phyloP scores from a whole-genome alignment of 2,329 filamentous ascomycete species.

The Fusarium haematococcum region DNA sequence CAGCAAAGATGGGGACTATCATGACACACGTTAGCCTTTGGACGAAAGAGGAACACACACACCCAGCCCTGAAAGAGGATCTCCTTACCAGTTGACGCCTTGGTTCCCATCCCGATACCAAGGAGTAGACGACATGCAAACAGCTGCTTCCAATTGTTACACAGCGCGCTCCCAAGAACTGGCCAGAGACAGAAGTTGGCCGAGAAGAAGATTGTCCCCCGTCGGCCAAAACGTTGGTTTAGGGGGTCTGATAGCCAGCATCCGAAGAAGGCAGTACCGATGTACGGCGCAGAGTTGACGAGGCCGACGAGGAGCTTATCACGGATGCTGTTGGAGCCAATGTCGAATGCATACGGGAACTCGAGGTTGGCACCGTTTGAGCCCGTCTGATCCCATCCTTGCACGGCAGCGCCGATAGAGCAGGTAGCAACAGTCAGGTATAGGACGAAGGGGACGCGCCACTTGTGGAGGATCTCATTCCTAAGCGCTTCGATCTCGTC shows the following conservation, averaged over 20 bases:
- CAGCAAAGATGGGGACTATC: constrained; percentile 79
- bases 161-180: constrained; percentile 77
- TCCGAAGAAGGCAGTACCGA: constrained; percentile 62
- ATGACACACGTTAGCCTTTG: constrained; percentile 43
- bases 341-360: constrained; percentile 66
- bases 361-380: constrained; percentile 73
- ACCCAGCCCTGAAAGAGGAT: background rate
- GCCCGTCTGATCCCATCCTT: constrained; percentile 77
- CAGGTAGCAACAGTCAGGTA: constrained; percentile 76
- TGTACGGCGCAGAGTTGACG: constrained; percentile 70
- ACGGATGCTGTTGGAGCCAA: constrained; percentile 48
- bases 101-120: constrained; percentile 82
- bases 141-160: constrained; percentile 78
- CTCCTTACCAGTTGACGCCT: constrained; percentile 68
- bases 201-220: constrained; percentile 75
- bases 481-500: constrained; percentile 70
- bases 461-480: constrained; percentile 75
- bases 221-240: constrained; percentile 57
- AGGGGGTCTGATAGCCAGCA: constrained; percentile 77
- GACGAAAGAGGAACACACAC: background rate
- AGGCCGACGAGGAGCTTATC: constrained; percentile 71
- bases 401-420: constrained; percentile 77
- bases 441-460: constrained; percentile 71
- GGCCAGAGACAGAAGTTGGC: constrained; percentile 78
- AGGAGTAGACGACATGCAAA: constrained; percentile 78